Evolutionary conservation across 1,284 basidiomycete species (phyloP), one percentile per base, ranked within the genome.

Genomic region (Ustilago hordei): DNA sequence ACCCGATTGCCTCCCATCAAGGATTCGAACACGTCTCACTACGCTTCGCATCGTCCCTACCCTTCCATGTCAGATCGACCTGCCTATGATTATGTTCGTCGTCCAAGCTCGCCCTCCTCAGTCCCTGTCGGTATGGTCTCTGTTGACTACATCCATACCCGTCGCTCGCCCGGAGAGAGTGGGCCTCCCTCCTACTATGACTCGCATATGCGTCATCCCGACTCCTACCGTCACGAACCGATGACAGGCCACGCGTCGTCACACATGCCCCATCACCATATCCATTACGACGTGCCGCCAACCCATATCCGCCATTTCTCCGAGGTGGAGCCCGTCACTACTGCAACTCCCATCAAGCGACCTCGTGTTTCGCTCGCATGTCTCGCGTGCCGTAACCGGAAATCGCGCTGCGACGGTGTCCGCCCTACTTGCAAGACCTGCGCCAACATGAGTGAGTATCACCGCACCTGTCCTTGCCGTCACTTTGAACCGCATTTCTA

Each of bases 371-470:
- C 75, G 2, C 36, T 78, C 12, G 75, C 75, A 4, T 78, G 75
- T 31, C 62, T 78, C 6, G 70, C 71, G 13, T 78, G 75, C 28
- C 75, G 75, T 36, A 78, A 78, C 38, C 70, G 75, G 58, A 78
- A 78, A 56, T 78, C 75, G 34, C 63, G 75, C 31, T 78, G 75
- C 35, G 75, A 78, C 39, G 75, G 75, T 17, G 63, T 68, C 19
- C 67, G 75, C 2, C 75, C 75, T 5, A 78, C 75, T 8, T 78
- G 75, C 75, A 78, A 78, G 59, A 74, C 75, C 0, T 78, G 75
- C 48, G 62, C 70, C 13, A 65, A 67, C 45, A 78, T 78, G 75
- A 78, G 75, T 77, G 38, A 69, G 75, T 77, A 12, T 41, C 15
- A 7, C 23, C 19, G 43, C 19, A 8, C 34, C 31, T 48, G 5